phyloP scores from a whole-genome alignment of 2,329 filamentous ascomycete genomes.

The Colletotrichum sojae region DNA sequence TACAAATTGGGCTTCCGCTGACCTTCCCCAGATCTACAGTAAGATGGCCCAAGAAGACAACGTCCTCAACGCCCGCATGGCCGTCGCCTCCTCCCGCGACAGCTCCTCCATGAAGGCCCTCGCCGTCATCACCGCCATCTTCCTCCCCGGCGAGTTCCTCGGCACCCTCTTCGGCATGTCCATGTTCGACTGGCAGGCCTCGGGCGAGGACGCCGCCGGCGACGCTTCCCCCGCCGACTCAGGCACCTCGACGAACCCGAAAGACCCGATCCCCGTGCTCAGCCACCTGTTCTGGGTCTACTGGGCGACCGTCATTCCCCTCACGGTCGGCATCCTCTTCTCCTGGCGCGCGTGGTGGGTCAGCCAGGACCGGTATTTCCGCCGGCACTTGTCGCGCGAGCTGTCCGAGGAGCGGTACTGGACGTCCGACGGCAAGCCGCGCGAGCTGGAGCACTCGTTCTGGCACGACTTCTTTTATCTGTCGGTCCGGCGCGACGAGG shows the following conservation, averaged over 20 bases:
- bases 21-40: slow-evolving; percentile 56
- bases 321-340: slow-evolving; percentile 58
- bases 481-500: slow-evolving; percentile 53
- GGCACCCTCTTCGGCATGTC: slow-evolving; percentile 62
- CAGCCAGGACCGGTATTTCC: slow-evolving; percentile 61
- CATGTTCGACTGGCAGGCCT: slow-evolving; percentile 62
- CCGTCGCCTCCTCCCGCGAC: slow-evolving; percentile 57
- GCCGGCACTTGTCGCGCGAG: slow-evolving; percentile 60
- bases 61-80: slow-evolving; percentile 59
- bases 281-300: slow-evolving; percentile 62
- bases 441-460: slow-evolving; percentile 58
- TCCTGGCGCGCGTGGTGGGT: slow-evolving; percentile 64
- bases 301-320: slow-evolving; percentile 60
- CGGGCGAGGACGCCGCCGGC: slow-evolving; percentile 49
- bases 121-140: slow-evolving; percentile 63
- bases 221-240: slow-evolving; percentile 19
- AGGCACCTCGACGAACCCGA: slow-evolving; percentile 38
- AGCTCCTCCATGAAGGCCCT: slow-evolving; percentile 64
- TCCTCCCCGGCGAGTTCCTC: slow-evolving; percentile 62
- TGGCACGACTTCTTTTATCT: slow-evolving; percentile 60
- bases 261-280: slow-evolving; percentile 50
- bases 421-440: slow-evolving; percentile 60
- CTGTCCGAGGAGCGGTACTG: slow-evolving; percentile 64
- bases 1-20: slow-evolving; percentile 10
- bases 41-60: slow-evolving; percentile 66